phyloP scores from a whole-genome alignment of 345 rosid species.

The Barbarea vulgaris region DNA sequence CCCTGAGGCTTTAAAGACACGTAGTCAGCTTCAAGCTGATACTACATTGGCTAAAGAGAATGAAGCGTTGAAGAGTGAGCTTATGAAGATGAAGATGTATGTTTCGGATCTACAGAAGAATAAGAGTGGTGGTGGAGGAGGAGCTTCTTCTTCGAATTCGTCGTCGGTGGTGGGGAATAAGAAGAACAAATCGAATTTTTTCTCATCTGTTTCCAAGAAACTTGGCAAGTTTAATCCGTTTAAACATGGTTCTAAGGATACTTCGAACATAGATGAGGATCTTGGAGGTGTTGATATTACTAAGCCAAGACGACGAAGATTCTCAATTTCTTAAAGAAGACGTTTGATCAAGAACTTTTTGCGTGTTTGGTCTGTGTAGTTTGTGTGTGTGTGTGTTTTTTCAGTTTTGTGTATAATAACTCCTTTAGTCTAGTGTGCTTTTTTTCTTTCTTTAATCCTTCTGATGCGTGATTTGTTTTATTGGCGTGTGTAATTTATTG shows the following conservation, averaged over 20 bases:
- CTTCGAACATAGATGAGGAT: conserved; percentile 65
- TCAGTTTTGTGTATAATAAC: conserved; percentile 11
- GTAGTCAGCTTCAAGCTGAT: conserved; percentile 67
- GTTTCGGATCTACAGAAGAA: conserved; percentile 66
- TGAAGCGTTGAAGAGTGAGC: conserved; percentile 76
- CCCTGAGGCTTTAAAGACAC: conserved; percentile 51
- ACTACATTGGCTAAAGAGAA: conserved; percentile 74
- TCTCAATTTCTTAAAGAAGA: conserved; percentile 62
- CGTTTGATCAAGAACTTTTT: conserved; percentile 21
- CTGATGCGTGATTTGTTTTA: conserved; percentile 28
- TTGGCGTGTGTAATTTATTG: neutral
- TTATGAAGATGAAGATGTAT: conserved; percentile 82
- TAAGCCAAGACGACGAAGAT: conserved; percentile 94
- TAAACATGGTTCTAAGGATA: conserved; percentile 81
- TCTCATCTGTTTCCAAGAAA: conserved; percentile 87
- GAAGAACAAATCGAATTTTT: conserved; percentile 44
- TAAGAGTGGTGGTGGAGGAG: conserved; percentile 27
- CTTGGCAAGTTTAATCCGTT: conserved; percentile 90
- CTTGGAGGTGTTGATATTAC: conserved; percentile 53
- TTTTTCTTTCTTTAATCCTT: neutral
- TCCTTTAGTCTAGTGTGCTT: conserved; percentile 17
- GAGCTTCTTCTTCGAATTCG: conserved; percentile 41
- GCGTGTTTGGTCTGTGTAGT: conserved; percentile 8
- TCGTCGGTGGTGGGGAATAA: conserved; percentile 38
- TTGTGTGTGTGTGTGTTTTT: neutral